Evolutionary conservation across 345 rosid species (phyloP), one percentile per base, ranked within the genome.

Genomic region (Psidium guajava): DNA sequence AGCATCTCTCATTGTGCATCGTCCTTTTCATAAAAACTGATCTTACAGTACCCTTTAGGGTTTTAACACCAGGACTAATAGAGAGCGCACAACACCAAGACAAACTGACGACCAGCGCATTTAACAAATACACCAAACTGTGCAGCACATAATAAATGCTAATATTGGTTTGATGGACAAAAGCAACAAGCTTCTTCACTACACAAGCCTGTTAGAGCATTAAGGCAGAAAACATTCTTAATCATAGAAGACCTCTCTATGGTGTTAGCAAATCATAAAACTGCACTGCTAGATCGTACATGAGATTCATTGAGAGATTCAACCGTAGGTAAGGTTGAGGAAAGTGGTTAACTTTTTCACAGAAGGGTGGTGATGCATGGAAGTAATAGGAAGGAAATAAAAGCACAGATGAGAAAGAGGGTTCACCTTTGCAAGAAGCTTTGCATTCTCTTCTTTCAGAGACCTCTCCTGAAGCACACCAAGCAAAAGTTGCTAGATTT

Each of bases 391-490:
- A 42, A 42, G 44, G 24, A 24, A 8, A 36, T 36, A 69, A 36
- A 69, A 69, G 25, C 47, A 69, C 18, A 18, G 47, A 69, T 36
- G 3, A 69, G 77, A 69, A 20, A 69, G 77, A 69, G 61, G 59
- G 11, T 82, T 82, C 86, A 95, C 96, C 95, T 87, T 86, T 73
- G 54, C 53, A 11, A n/a, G 40, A 82, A 93, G 84, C 74, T 82
- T 88, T 73, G 89, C 87, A 85, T 93, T 91, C 82, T 93, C 92
- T 81, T 91, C 90, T 84, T 82, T 75, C 86, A 94, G 87, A 32
- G 83, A 82, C 61, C 52, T 89, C 87, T 93, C 95, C 97, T 95
- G 90, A 44, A 87, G 85, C 50, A 42, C 47, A 74, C 47, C 51
- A n/a, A 69, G 14, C 13, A 69, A 85, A 59, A 59, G 47, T 82